Percentiles rank a stretch among this genome's conserved stretches.
phyloP scores from a whole-genome alignment of 108 stramenopile species.

The Aurantiochytrium sp. region DNA sequence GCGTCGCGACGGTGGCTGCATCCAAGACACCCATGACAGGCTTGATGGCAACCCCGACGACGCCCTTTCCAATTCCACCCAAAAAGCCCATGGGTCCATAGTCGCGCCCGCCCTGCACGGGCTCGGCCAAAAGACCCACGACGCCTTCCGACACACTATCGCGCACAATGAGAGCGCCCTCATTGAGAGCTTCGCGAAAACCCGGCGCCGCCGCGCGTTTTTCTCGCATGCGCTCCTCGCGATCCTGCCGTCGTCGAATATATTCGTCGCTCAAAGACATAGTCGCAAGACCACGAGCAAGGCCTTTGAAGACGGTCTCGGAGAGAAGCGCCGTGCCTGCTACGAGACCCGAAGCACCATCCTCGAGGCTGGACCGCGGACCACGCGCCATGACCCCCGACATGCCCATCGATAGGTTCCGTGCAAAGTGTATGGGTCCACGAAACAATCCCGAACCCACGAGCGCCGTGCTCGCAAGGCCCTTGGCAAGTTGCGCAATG shows the following conservation, averaged over 20 bases:
- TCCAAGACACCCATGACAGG: neutral
- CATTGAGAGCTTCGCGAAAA: neutral
- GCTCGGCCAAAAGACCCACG: conserved; percentile 1
- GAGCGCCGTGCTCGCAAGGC: neutral
- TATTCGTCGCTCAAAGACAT: conserved; percentile 8
- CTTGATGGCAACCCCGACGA: conserved; percentile 4
- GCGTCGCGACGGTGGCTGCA: neutral
- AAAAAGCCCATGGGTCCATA: neutral
- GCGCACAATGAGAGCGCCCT: neutral
- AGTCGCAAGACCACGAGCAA: neutral
- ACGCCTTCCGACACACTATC: neutral
- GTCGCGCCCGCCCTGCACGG: neutral
- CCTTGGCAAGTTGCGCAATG: neutral
- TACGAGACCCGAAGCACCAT: neutral
- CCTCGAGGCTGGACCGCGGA: neutral
- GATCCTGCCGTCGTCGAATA: neutral
- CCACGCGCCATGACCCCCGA: neutral
- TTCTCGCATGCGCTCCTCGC: neutral
- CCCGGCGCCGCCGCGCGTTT: neutral
- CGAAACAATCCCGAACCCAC: neutral
- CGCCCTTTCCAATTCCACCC: neutral
- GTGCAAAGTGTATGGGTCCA: neutral
- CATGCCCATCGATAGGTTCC: neutral
- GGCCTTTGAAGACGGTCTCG: neutral
- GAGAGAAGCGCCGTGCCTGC: neutral